Evolutionary conservation across 2,329 filamentous ascomycete genomes (phyloP), one percentile per base, ranked within the genome.

Genomic region (Elsinoe australis): DNA sequence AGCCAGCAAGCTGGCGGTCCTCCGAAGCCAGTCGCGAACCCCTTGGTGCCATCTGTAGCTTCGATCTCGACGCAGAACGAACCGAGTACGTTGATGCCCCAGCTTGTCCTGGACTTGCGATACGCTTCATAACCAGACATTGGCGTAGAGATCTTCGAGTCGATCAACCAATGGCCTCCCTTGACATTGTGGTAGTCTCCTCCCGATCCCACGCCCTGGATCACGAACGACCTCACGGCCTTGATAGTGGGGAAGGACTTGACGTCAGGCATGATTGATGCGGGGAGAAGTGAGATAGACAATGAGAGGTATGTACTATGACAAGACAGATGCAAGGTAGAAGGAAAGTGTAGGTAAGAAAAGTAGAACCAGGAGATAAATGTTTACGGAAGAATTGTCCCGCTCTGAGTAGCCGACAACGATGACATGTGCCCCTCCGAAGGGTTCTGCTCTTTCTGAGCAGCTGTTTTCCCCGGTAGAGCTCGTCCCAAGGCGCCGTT

Each of bases 161-260:
- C 89, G 55, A 95, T 85, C 57, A 95, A 73, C 89, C 88, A 94
- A 66, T 71, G 70, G 24, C 71, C 71, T 38, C 71, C 73, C 62
- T 87, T 76, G 59, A 94, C 89, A 74, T 95, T 95, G 74, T 95
- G 89, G 65, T 95, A 95, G 64, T 90, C 85, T 53, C 85, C 84
- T 50, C 84, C 83, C 67, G 67, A 67, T 49, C 69, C 69, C 10
- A 75, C 78, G 22, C 82, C 82, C 50, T 78, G 74, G 49, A 86
- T 83, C 51, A 89, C 73, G 60, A 78, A 88, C 28, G 84, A 86
- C 59, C 81, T 73, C 52, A 90, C 69, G 61, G 80, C 76, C 68
- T 85, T 86, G 71, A 90, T 87, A 49, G 75, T 83, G 38, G 85
- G 85, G 57, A 88, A 88, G 5, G 72, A 61, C 55, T 67, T 71